Conservation (phyloP, 805 yeast genomes). For the Spathaspora boniae region DNA sequence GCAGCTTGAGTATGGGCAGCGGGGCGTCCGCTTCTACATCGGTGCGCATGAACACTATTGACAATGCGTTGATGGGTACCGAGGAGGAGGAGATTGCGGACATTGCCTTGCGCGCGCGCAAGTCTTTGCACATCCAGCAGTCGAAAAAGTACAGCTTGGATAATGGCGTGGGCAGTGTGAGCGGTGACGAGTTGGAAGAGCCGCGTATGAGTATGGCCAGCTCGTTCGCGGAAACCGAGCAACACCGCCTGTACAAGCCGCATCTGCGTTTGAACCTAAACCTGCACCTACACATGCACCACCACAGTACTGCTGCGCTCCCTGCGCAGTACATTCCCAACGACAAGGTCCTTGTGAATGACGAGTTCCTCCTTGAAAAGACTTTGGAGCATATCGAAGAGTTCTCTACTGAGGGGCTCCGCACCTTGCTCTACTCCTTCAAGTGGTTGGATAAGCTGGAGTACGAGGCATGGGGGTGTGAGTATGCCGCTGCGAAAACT, state of each 20-base stretch:
- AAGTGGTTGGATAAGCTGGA: conserved; percentile 60
- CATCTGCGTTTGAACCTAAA: neutral
- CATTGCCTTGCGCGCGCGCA: conserved; percentile 50
- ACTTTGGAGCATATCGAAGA: conserved; percentile 91
- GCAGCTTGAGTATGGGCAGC: conserved; percentile 22
- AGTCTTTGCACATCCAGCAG: conserved; percentile 60
- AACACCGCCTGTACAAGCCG: neutral
- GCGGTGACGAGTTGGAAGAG: too few species aligned
- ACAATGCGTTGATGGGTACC: conserved; percentile 43
- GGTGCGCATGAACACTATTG: conserved; percentile 40
- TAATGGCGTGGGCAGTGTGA: neutral
- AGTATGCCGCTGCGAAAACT: conserved; percentile 73
- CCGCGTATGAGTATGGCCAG: neutral
- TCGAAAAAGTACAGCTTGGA: conserved; percentile 48
- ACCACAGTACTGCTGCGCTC: neutral
- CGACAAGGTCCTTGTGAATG: conserved; percentile 63
- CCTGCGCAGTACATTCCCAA: conserved; percentile 22
- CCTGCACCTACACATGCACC: neutral
- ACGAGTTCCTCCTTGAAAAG: conserved; percentile 72
- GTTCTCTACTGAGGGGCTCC: conserved; percentile 89
- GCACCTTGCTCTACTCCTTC: conserved; percentile 84
- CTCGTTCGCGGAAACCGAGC: neutral
- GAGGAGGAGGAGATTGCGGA: conserved; percentile 52
- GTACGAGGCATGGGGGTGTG: conserved; percentile 63
- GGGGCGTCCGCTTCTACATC: conserved; percentile 8